Evolutionary conservation across 768 basidiomycete genomes (phyloP).

Genomic region (Lyophyllum atratum): DNA sequence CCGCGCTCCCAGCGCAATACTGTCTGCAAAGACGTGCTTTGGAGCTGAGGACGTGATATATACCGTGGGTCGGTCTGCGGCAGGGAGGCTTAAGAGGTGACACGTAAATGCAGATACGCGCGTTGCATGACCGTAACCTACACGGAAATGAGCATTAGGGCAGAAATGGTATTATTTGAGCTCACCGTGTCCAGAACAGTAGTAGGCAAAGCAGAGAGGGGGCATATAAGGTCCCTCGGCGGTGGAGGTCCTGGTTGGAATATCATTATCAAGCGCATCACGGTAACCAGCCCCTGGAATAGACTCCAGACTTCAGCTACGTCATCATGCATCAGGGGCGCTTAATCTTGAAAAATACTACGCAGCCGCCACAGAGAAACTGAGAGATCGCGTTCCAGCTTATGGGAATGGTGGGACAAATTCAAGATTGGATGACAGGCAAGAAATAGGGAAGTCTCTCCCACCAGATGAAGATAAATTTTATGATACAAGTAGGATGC

Average conservation of each 20-base stretch:
- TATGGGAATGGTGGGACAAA: too few species aligned
- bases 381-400: too few species aligned
- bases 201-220: constrained; percentile 56
- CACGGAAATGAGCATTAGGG: background rate
- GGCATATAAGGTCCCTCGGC: constrained; percentile 17
- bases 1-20: constrained; percentile 58
- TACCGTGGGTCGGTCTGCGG: constrained; percentile 44
- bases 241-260: background rate
- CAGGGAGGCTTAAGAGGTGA: constrained; percentile 51
- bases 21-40: constrained; percentile 66
- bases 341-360: too few species aligned
- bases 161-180: background rate
- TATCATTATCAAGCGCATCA: background rate
- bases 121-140: constrained; percentile 85
- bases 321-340: too few species aligned
- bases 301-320: too few species aligned
- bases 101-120: constrained; percentile 74
- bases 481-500: background rate
- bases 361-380: too few species aligned
- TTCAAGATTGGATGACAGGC: too few species aligned
- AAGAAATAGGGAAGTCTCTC: background rate
- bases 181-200: constrained; percentile 77
- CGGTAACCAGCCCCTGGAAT: too few species aligned
- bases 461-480: background rate
- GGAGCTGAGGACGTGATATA: constrained; percentile 78